Base-by-base conservation (phyloP, 495 filamentous ascomycete genomes). In the Oidiodendron maius region DNA sequence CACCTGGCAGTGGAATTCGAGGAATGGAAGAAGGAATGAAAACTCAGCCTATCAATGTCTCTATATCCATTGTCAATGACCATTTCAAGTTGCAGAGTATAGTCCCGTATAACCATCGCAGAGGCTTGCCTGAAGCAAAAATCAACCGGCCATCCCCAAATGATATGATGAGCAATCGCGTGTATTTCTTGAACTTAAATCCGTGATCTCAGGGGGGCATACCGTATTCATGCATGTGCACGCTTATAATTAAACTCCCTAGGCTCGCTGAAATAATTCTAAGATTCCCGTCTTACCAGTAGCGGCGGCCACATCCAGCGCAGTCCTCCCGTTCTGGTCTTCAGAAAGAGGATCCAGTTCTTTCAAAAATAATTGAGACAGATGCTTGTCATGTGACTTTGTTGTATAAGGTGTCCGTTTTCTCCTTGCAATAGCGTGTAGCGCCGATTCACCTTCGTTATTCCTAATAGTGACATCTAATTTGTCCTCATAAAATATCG, bases 1-100 rank as follows among this genome's bases (percentile, higher is more conserved):
- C 93, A 98, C 74, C 65, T 98, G 53, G 79, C 74, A 30, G 70
- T 74, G 51, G 93, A 98, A 67, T 91, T 89, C 64, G 77, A 85
- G 58, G 71, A 67, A 54, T 97, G 91, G 91, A 89, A 78, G 68
- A 76, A 59, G 55, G 71, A 84, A 52, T 94, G 26, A 30, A 12
- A 30, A 30, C 12, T 30, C n/a, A n/a, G n/a, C n/a, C n/a, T n/a
- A n/a, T n/a, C n/a, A n/a, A n/a, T n/a, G n/a, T n/a, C n/a, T n/a
- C n/a, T n/a, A n/a, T n/a, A n/a, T n/a, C n/a, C n/a, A n/a, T n/a
- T n/a, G n/a, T n/a, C n/a, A n/a, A n/a, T n/a, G n/a, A n/a, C n/a
- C n/a, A n/a, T n/a, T n/a, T n/a, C n/a, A n/a, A n/a, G n/a, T n/a
- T n/a, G n/a, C n/a, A n/a, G n/a, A n/a, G n/a, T n/a, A n/a, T n/a